Percentiles rank a stretch among this genome's conserved stretches.
Conservation (phyloP, 108 stramenopile species). For the Pinguiococcus pyrenoidosus region DNA sequence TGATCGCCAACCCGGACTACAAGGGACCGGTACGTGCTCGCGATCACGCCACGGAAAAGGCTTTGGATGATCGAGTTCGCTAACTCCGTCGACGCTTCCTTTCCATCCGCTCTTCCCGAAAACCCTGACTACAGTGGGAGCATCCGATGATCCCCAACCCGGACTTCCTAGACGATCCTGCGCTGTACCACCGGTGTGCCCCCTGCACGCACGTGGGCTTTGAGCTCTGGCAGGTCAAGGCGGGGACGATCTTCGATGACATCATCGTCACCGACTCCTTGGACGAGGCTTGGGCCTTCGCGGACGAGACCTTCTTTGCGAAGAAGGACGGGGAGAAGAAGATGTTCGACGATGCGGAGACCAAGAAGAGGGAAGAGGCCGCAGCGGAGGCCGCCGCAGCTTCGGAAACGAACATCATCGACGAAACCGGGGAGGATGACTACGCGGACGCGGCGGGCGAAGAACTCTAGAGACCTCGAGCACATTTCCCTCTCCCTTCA, state of each 20-base stretch:
- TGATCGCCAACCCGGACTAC: constrained; percentile 49
- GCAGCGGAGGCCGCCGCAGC: too few relatives aligned
- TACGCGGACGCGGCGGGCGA: too few relatives aligned
- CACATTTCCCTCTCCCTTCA: too few relatives aligned
- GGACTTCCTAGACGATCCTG: constrained; percentile 37
- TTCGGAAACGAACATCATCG: too few relatives aligned
- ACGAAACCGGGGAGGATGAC: too few relatives aligned
- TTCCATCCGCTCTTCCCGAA: constrained; percentile 7
- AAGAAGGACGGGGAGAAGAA: constrained; percentile 94
- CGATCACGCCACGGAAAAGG: too few relatives aligned
- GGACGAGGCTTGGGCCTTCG: constrained; percentile 85
- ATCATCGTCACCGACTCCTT: constrained; percentile 92
- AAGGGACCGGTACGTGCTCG: constrained; percentile 18
- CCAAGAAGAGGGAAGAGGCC: constrained; percentile 45
- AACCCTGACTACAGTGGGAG: constrained; percentile 64
- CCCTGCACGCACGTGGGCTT: constrained; percentile 94
- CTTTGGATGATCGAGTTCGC: too few relatives aligned
- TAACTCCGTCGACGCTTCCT: too few relatives aligned
- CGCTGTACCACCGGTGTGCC: constrained; percentile 24
- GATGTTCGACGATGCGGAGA: constrained; percentile 67
- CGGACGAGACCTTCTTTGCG: constrained; percentile 83
- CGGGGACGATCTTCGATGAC: constrained; percentile 97
- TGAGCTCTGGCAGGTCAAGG: constrained; percentile 96
- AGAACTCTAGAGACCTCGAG: too few relatives aligned
- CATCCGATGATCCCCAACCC: constrained; percentile 39